Conservation (phyloP, 2,329 filamentous ascomycete species). For the Biscogniauxia marginata region DNA sequence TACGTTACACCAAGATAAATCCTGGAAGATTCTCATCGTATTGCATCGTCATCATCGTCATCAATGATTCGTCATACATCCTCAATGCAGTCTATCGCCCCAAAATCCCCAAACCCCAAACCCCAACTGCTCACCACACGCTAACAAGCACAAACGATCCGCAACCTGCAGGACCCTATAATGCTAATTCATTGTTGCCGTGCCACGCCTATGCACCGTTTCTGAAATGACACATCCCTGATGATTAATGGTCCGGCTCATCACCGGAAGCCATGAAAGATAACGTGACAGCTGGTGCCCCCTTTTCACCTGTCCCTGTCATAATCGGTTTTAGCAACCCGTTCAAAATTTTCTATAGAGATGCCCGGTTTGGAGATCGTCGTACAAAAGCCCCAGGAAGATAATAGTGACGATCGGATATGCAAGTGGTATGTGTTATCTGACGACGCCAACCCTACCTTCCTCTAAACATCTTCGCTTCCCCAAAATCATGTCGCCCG, state of each 20-base stretch:
- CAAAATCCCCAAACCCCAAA: neutral
- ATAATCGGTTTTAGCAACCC: neutral
- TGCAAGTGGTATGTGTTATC: slow-evolving; percentile 12
- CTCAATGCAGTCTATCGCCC: neutral
- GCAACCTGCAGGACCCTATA: neutral
- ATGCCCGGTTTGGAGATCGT: neutral
- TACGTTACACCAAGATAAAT: neutral
- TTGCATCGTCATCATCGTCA: neutral
- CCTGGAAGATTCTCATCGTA: neutral
- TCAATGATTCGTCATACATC: neutral
- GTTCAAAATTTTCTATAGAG: neutral
- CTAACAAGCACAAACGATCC: neutral
- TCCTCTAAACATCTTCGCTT: slow-evolving; percentile 29
- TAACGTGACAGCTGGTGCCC: neutral
- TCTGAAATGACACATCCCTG: neutral
- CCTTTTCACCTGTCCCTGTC: neutral
- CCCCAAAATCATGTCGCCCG: slow-evolving; percentile 13
- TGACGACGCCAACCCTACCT: slow-evolving; percentile 30
- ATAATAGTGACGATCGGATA: neutral
- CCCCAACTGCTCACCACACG: neutral
- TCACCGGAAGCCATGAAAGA: neutral
- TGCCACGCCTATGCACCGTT: neutral
- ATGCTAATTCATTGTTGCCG: neutral
- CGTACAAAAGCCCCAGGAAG: neutral
- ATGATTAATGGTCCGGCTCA: neutral